Base-by-base conservation (phyloP, 208 protist species). In the Entamoeba invadens region DNA sequence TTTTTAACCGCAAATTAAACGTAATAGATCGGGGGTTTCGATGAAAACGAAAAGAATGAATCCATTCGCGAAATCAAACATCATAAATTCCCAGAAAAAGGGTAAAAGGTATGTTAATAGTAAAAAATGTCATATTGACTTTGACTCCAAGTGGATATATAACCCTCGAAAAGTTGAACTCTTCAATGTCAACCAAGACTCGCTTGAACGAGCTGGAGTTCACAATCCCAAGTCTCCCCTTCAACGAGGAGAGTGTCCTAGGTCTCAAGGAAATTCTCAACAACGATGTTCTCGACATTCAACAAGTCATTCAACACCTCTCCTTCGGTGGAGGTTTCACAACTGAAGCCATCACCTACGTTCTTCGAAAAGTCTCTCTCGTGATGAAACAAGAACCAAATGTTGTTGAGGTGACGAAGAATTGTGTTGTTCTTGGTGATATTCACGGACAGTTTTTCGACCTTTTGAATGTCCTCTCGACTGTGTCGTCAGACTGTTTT, bases 401-500 rank as follows among this genome's bases (percentile, higher is more conserved):
- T 38, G 45, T 93, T 44, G 31, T 93, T 14, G 50, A 45, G 12
- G 45, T 93, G 5, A 77, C 44, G 12, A 35, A 8, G 4, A 45
- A 45, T 14, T 50, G 38, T 25, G 10, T 38, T 87, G 45, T 94
- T 87, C 3, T 47, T 51, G 94, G 94, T 77, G 94, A 95, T 57
- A 46, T 94, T 6, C 94, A 95, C 50, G 94, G 94, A 4, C 93
- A 95, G 44, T 95, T 94, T 92, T 93, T 93, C 31, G 94, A 95
- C 77, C 38, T 95, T 44, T 4, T 93, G 25, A 91, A 94, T 4
- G 25, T 95, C 5, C 25, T 93, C 6, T 93, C 47, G 35, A 42
- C 93, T 6, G 98, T 98, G 38, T 98, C 98, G 38, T 94, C 68
- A 93, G 94, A 92, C 5, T n/a, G 46, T 46, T 95, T 91, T 57